These are phyloP conservation scores for Metarhizium robertsii DNA, from an alignment of 2,329 filamentous ascomycete genomes.

Conservation along the genomic window DNA sequence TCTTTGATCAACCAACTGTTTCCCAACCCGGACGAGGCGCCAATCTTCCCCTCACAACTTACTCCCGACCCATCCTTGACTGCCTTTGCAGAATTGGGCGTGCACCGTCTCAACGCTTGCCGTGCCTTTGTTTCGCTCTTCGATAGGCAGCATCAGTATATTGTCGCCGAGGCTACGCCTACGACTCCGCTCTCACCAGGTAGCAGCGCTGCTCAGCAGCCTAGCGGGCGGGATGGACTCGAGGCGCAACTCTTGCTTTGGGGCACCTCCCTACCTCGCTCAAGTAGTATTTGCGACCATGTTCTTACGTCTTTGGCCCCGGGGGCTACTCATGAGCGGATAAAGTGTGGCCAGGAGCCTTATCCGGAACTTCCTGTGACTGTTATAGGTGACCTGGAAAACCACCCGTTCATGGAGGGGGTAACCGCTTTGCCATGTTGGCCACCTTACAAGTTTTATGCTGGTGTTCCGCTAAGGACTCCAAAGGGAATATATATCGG, in stretches of 20 bases:
- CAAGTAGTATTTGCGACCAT: slow-evolving; percentile 18
- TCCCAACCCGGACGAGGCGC: not conserved
- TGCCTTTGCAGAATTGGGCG: slow-evolving; percentile 39
- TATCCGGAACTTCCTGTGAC: slow-evolving; percentile 19
- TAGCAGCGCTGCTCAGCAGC: slow-evolving; percentile 2
- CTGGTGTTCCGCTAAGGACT: slow-evolving; percentile 30
- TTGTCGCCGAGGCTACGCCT: slow-evolving; percentile 41
- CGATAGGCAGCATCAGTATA: slow-evolving; percentile 35
- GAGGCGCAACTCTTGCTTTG: slow-evolving; percentile 17
- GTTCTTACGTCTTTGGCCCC: slow-evolving; percentile 10
- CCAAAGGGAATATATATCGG: slow-evolving; percentile 32
- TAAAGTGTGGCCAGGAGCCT: not conserved
- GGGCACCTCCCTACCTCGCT: slow-evolving; percentile 21
- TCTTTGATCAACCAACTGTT: slow-evolving; percentile 5
- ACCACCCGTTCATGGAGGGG: slow-evolving; percentile 19
- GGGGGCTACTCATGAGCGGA: not conserved
- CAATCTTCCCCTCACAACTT: slow-evolving; percentile 1
- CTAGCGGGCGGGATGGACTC: slow-evolving; percentile 1
- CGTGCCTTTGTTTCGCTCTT: slow-evolving; percentile 42
- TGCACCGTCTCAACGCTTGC: slow-evolving; percentile 29
- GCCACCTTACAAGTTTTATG: slow-evolving; percentile 26
- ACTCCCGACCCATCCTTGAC: slow-evolving; percentile 32
- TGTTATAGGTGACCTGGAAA: slow-evolving; percentile 23
- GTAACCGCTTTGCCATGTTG: slow-evolving; percentile 14
- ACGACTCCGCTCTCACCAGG: slow-evolving; percentile 24